Percentiles rank a stretch among this genome's conserved stretches.
Evolutionary conservation across 768 basidiomycete genomes (phyloP).

Genomic region (Nevesoporus exiguus): DNA sequence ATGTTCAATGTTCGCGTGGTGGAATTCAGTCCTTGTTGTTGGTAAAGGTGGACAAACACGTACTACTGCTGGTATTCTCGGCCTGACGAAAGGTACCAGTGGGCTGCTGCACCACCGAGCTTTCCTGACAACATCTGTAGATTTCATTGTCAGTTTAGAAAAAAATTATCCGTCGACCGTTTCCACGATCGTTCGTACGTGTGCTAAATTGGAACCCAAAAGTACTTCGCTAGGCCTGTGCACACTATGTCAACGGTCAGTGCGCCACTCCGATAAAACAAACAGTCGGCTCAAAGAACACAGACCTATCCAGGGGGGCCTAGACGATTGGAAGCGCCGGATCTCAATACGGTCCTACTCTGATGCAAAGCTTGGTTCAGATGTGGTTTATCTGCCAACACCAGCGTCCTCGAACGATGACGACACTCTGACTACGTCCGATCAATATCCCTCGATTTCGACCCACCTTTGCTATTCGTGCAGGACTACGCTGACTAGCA

Average conservation of each 20-base stretch:
- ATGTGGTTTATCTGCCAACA: constrained; percentile 9
- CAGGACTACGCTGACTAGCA: constrained; percentile 57
- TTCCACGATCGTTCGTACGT: constrained; percentile 77
- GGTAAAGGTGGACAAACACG: constrained; percentile 46
- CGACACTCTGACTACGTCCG: neutral
- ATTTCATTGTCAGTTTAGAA: constrained; percentile 78
- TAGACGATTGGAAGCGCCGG: constrained; percentile 69
- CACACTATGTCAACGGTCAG: constrained; percentile 62
- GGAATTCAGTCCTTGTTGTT: constrained; percentile 53
- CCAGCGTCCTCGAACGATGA: neutral
- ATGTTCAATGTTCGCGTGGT: constrained; percentile 75
- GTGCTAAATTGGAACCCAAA: constrained; percentile 73
- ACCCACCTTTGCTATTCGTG: constrained; percentile 60
- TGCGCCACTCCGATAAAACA: neutral
- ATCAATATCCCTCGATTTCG: constrained; percentile 31
- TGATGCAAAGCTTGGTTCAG: constrained; percentile 16
- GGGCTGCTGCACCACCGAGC: neutral
- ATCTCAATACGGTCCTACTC: constrained; percentile 64
- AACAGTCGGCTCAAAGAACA: neutral
- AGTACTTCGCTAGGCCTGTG: constrained; percentile 47
- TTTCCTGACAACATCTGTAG: constrained; percentile 34
- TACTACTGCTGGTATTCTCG: constrained; percentile 56
- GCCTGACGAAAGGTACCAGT: constrained; percentile 63
- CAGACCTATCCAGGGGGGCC: constrained; percentile 61
- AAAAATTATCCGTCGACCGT: constrained; percentile 85